Evolutionary conservation across 176 grass and related monocot genomes (phyloP).

Genomic region (Oryza glaberrima): DNA sequence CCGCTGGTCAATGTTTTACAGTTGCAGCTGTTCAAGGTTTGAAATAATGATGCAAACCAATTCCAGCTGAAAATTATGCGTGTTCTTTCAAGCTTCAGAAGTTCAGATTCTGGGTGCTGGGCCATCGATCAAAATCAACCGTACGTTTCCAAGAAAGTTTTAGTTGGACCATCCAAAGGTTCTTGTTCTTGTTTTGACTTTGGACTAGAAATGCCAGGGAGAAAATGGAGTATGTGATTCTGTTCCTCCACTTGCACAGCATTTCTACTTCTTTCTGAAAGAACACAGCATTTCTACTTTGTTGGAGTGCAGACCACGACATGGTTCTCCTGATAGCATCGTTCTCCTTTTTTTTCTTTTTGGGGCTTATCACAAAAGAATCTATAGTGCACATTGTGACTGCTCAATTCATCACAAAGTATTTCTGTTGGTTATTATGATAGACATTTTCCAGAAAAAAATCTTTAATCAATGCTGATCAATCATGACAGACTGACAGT

Average conservation of each 20-base stretch:
- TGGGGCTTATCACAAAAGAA: neutral
- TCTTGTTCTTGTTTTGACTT: neutral
- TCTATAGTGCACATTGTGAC: neutral
- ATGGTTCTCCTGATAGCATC: neutral
- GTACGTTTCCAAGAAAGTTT: neutral
- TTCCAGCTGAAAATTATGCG: neutral
- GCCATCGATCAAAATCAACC: neutral
- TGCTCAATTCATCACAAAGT: neutral
- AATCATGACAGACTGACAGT: neutral
- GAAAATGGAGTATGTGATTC: slow-evolving; percentile 5
- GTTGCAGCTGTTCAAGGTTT: neutral
- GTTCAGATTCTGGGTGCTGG: neutral
- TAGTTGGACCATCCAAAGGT: slow-evolving; percentile 8
- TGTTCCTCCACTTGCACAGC: slow-evolving; percentile 13
- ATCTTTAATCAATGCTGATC: neutral
- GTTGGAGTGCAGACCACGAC: neutral
- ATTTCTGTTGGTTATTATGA: neutral
- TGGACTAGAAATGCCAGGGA: neutral
- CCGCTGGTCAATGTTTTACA: neutral
- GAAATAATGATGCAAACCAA: neutral
- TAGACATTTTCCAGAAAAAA: neutral
- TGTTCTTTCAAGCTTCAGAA: neutral
- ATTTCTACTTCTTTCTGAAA: neutral
- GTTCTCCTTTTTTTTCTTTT: neutral
- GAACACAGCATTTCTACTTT: neutral